Evolutionary conservation across 208 protist species (phyloP), one percentile per base, ranked within the genome.

Genomic region (Borovskyia barvae): DNA sequence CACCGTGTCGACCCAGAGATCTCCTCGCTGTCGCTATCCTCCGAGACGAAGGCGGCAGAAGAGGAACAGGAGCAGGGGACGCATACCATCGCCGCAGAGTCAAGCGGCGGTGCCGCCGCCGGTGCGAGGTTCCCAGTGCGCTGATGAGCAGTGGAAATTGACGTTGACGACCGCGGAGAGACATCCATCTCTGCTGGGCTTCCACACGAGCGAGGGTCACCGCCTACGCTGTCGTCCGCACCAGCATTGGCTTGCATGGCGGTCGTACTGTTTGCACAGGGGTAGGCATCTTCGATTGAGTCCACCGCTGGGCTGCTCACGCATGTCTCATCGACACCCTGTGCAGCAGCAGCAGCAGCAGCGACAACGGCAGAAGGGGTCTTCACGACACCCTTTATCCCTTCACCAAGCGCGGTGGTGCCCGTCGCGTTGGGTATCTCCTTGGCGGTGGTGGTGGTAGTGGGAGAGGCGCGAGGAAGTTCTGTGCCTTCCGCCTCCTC

Each of bases 311-410:
- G 35, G 11, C 11, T 8, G 8, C 11, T 14, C 14, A 14, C 35
- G 35, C 14, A 8, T n/a, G 35, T 39, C 14, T 8, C 14, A 14
- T 8, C 35, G 28, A 53, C 20, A 25, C 3, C 15, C 22, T 9
- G 29, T 50, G 41, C 41, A 19, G 60, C 47, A 17, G 35, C 22
- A 12, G 48, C 58, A 11, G 47, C 45, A 24, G 42, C 39, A 26
- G 39, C 4, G 29, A 22, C n/a, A n/a, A n/a, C n/a, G n/a, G n/a
- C n/a, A n/a, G n/a, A n/a, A n/a, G n/a, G n/a, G n/a, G n/a, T n/a
- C n/a, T n/a, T n/a, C n/a, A n/a, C n/a, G n/a, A n/a, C n/a, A n/a
- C n/a, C n/a, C n/a, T n/a, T n/a, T n/a, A n/a, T n/a, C n/a, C n/a
- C n/a, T n/a, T n/a, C n/a, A n/a, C n/a, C n/a, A n/a, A n/a, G n/a